phyloP scores from a whole-genome alignment of 495 filamentous ascomycete genomes.

The Xylaria palmicola region DNA sequence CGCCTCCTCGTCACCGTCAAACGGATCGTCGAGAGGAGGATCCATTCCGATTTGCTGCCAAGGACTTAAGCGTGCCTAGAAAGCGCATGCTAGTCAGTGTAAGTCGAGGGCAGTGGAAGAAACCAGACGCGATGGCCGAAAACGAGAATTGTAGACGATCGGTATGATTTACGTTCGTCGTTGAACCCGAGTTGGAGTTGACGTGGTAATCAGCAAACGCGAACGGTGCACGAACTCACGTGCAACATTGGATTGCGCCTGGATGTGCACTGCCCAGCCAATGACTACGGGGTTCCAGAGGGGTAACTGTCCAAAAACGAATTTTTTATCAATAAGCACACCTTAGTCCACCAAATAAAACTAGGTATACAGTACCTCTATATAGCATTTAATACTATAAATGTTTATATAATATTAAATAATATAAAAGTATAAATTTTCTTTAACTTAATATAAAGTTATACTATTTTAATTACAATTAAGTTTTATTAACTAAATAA shows the following conservation, averaged over 20 bases:
- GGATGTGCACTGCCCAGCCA: no score
- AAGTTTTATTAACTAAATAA: no score
- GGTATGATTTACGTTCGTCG: neutral
- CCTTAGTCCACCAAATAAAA: no score
- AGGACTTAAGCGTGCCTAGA: neutral
- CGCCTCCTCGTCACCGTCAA: constrained; percentile 43
- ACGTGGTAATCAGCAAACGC: neutral
- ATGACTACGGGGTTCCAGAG: no score
- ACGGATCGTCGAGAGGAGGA: constrained; percentile 14
- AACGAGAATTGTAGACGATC: neutral
- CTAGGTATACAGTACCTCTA: no score
- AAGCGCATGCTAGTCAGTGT: neutral
- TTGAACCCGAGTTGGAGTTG: neutral
- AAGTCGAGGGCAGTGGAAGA: neutral
- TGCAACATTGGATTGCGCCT: neutral
- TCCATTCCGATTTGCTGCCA: constrained; percentile 16
- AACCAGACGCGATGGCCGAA: neutral
- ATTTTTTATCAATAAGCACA: no score
- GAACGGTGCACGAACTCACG: constrained; percentile 21
- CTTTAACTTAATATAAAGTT: no score
- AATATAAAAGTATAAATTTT: no score
- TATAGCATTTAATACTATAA: no score
- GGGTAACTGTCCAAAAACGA: no score
- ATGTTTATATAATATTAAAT: no score
- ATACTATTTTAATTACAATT: no score